Percentiles rank a stretch among this genome's conserved stretches.
phyloP scores from a whole-genome alignment of 2,329 filamentous ascomycete genomes.

The Cladosporium sp. region DNA sequence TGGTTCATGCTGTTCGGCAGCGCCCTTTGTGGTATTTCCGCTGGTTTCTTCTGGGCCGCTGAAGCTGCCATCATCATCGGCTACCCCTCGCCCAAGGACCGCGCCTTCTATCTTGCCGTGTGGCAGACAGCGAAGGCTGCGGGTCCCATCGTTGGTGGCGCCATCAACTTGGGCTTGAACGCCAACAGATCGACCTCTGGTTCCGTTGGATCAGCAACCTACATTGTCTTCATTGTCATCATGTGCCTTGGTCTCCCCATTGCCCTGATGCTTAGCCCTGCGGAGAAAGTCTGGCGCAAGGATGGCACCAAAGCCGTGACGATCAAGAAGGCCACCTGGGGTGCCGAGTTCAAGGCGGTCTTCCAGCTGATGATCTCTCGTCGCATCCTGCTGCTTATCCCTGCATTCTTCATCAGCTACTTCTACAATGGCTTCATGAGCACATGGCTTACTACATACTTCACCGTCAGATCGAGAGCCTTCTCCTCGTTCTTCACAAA shows the following conservation, averaged over 20 bases:
- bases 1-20: slow-evolving; percentile 50
- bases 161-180: slow-evolving; percentile 49
- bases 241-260: slow-evolving; percentile 44
- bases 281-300: slow-evolving; percentile 42
- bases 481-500: slow-evolving; percentile 36
- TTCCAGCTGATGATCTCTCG: slow-evolving; percentile 30
- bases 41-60: slow-evolving; percentile 48
- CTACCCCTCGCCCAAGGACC: slow-evolving; percentile 38
- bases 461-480: slow-evolving; percentile 33
- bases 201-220: slow-evolving; percentile 38
- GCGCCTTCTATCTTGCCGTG: slow-evolving; percentile 34
- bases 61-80: slow-evolving; percentile 48
- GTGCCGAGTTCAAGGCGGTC: slow-evolving; percentile 18
- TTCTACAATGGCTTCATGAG: slow-evolving; percentile 36
- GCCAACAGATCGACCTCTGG: slow-evolving; percentile 34
- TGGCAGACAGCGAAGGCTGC: slow-evolving; percentile 34
- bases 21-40: slow-evolving; percentile 45
- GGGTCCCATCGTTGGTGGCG: slow-evolving; percentile 46
- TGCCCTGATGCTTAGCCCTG: slow-evolving; percentile 42
- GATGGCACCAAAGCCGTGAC: slow-evolving; percentile 37
- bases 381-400: slow-evolving; percentile 30
- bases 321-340: slow-evolving; percentile 19
- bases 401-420: slow-evolving; percentile 32
- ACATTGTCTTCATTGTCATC: slow-evolving; percentile 46
- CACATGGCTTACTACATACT: slow-evolving; percentile 27